A percentile compares a stretch with the other conserved stretches of the same genome.
These are phyloP conservation scores for Akebia trifoliata DNA, from an alignment of 164 flowering plant genomes.

Conservation along the genomic window DNA sequence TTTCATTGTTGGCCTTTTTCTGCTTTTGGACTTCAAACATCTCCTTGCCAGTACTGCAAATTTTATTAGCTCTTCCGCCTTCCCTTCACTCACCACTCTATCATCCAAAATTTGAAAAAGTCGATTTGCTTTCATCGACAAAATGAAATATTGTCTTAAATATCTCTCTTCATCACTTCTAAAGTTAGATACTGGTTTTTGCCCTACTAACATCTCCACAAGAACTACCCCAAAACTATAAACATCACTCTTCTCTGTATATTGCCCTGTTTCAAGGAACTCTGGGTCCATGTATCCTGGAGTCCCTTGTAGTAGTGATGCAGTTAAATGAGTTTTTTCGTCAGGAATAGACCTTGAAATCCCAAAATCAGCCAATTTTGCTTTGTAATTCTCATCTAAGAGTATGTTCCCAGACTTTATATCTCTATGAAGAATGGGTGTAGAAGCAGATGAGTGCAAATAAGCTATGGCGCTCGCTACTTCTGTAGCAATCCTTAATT, in stretches of 20 bases:
- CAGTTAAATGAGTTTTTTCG: not conserved
- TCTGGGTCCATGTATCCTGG: not conserved
- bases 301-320: not conserved
- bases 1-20: too few species aligned
- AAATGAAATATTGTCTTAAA: not conserved
- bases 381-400: not conserved
- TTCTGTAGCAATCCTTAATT: slow-evolving; percentile 18
- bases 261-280: not conserved
- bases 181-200: not conserved
- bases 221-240: not conserved
- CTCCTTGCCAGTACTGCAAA: too few species aligned
- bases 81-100: too few species aligned
- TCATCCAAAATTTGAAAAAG: too few species aligned
- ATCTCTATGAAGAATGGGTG: not conserved
- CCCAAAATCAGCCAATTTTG: not conserved
- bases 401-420: not conserved
- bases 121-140: not conserved
- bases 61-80: too few species aligned
- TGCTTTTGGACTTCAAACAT: too few species aligned
- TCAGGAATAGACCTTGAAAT: not conserved
- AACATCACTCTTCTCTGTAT: not conserved
- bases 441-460: not conserved
- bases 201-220: not conserved
- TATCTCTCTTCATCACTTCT: not conserved
- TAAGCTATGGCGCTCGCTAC: not conserved